Evolutionary conservation across 306 rosid species (phyloP), one percentile per base, ranked within the genome.

Genomic region (Lupinus albus): DNA sequence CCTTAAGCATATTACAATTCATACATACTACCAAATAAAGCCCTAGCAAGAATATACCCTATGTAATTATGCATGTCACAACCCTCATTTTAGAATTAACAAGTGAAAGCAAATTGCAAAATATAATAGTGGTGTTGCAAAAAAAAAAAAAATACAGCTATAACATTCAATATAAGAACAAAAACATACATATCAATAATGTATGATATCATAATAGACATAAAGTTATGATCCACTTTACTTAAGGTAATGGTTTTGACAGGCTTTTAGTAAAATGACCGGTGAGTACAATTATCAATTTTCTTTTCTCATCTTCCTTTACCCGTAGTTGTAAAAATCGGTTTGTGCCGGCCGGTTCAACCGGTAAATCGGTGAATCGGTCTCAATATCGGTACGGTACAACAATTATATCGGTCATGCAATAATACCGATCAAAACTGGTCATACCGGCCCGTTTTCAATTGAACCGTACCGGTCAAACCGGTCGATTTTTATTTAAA

Each of bases 201-300:
- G n/a, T n/a, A n/a, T 52, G 46, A 72, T 52, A 48, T 67, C 67
- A 65, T 57, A 63, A 72, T 70, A 75, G 82, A 73, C 55, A 73
- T 56, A 53, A 30, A 39, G 79, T 65, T 68, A 81, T 75, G 68
- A 69, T 50, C 73, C 80, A 64, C 87, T 82, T 64, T 64, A 21
- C 47, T 11, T 30, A 68, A 71, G 70, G 81, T 73, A 75, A 67
- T 81, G 79, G 71, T 33, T 58, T 80, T 46, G 36, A 8, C 55
- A 9, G 62, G 38, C 53, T 56, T 49, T 61, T 14, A 56, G 55
- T 32, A 33, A 60, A 72, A 82, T 75, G 81, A 81, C 57, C 32
- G 6, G 53, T 70, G 61, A 59, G 51, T 64, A 48, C 81, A 73
- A 65, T 72, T 21, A 16, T 28, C 63, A 73, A 42, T 66, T 64